Base-by-base conservation (phyloP, 179 eudicot genomes). In the Corrigiola litoralis region DNA sequence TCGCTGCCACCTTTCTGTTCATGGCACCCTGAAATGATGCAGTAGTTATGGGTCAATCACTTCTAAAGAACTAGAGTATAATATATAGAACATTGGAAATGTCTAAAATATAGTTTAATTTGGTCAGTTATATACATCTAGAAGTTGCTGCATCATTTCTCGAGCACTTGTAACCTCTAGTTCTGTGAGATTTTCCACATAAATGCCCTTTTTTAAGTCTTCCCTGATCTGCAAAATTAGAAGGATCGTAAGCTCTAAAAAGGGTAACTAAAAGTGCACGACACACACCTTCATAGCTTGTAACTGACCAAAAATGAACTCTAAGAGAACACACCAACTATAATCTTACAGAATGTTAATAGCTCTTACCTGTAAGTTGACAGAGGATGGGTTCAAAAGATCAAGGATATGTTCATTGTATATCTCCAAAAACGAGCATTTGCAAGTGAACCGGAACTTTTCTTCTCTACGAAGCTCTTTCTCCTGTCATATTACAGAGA, bases 1-100 rank as follows among this genome's bases (percentile, higher is more conserved):
- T 95, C 48, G 99, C 88, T 56, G 99, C 99, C 57, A 95, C 99
- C 75, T 95, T 95, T 78, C 99, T 83, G 79, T 95, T 95, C 68
- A 90, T 80, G 64, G 99, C 79, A 63, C 99, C 99, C 99, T 95
- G 83, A 45, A 66, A 73, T 60, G 47, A 41, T 47, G 37, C 61
- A 53, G 24, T 54, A 51, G 14, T 4, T 20, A 42, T 42, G 49
- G 18, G 37, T 71, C 40, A 75, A 10, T 58, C 58, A 64, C 58
- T 58, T 29, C 27, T 36, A 28, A 5, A 18, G 20, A 40, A 6
- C 31, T 44, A 29, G 23, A 63, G 23, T 24, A 27, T 24, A 61
- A 25, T 46, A 70, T 4, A 56, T 21, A 58, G 14, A 7, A 24
- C 18, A 11, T 29, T 51, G 20, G 3, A 33, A 17, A 24, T 31